Percentiles rank a stretch among this genome's conserved stretches.
Evolutionary conservation across 306 rosid species (phyloP).

Genomic region (Prunus fruticosa): DNA sequence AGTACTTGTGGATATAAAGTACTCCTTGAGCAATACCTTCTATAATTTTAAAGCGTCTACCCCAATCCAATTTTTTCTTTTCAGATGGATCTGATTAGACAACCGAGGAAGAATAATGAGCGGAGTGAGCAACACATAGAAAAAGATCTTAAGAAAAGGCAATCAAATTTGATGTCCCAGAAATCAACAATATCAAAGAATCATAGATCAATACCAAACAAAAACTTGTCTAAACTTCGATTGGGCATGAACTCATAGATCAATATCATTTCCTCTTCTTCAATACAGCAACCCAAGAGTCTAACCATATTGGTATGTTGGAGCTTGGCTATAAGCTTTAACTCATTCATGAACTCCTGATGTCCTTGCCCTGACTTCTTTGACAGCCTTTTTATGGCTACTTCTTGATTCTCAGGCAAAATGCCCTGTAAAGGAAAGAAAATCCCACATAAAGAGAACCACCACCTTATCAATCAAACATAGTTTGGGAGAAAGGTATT

Average conservation of each 20-base stretch:
- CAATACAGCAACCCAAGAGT: conserved; percentile 43
- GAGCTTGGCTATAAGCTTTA: conserved; percentile 41
- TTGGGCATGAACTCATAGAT: conserved; percentile 54
- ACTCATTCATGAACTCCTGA: conserved; percentile 47
- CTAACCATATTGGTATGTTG: conserved; percentile 50
- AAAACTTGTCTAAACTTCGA: conserved; percentile 38
- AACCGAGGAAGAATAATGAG: background rate
- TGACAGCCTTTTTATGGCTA: conserved; percentile 49
- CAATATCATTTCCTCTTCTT: conserved; percentile 39
- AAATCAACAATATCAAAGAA: background rate
- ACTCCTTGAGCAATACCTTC: conserved; percentile 11
- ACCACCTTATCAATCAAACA: background rate
- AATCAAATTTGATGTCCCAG: background rate
- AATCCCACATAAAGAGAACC: background rate
- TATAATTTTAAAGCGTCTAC: conserved; percentile 31
- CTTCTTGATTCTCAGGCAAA: conserved; percentile 27
- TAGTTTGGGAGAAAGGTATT: background rate
- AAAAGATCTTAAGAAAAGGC: background rate
- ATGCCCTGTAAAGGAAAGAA: conserved; percentile 19
- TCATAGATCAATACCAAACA: conserved; percentile 33
- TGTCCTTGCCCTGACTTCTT: conserved; percentile 43
- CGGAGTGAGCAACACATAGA: background rate
- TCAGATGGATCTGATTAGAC: background rate
- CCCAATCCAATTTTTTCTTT: conserved; percentile 28
- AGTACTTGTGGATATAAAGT: conserved; percentile 28